Evolutionary conservation across 1,139 yeast genomes (phyloP).

Genomic region (Yamadazyma oceani): DNA sequence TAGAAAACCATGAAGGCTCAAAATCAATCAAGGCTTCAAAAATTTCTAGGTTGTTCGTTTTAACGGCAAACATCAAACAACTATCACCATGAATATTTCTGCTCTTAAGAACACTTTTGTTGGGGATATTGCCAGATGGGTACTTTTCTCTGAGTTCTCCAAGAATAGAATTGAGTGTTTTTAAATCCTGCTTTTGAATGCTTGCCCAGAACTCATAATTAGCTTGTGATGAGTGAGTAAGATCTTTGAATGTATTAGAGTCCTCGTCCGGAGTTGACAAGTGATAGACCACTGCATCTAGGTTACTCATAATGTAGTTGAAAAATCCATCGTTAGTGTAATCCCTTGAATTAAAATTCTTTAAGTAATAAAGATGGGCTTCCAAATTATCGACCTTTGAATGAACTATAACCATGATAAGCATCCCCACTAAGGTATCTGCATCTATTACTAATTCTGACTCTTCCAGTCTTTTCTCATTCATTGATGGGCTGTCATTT

Average conservation of each 20-base stretch:
- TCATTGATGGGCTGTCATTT: neutral
- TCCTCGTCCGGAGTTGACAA: conserved; percentile 36
- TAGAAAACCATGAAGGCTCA: conserved; percentile 49
- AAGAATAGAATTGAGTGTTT: conserved; percentile 21
- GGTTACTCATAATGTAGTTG: conserved; percentile 60
- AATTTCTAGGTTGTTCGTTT: conserved; percentile 39
- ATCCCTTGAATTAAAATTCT: conserved; percentile 49
- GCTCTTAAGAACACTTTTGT: conserved; percentile 47
- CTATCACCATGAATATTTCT: conserved; percentile 70
- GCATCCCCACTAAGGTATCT: conserved; percentile 71
- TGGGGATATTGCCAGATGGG: conserved; percentile 27
- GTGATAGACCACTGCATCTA: conserved; percentile 79
- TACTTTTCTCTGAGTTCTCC: conserved; percentile 18
- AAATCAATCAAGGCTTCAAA: conserved; percentile 48
- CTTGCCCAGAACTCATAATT: conserved; percentile 59
- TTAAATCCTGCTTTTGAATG: conserved; percentile 38
- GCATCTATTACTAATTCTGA: conserved; percentile 59
- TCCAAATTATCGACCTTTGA: conserved; percentile 59
- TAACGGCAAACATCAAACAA: conserved; percentile 54
- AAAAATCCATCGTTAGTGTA: conserved; percentile 35
- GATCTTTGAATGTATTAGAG: conserved; percentile 30
- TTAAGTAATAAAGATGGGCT: conserved; percentile 65
- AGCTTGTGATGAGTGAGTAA: conserved; percentile 42
- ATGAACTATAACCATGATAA: conserved; percentile 70
- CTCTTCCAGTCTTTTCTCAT: conserved; percentile 13